Base-by-base conservation (phyloP, 2,329 filamentous ascomycete genomes). In the Xenoacremonium recifei region DNA sequence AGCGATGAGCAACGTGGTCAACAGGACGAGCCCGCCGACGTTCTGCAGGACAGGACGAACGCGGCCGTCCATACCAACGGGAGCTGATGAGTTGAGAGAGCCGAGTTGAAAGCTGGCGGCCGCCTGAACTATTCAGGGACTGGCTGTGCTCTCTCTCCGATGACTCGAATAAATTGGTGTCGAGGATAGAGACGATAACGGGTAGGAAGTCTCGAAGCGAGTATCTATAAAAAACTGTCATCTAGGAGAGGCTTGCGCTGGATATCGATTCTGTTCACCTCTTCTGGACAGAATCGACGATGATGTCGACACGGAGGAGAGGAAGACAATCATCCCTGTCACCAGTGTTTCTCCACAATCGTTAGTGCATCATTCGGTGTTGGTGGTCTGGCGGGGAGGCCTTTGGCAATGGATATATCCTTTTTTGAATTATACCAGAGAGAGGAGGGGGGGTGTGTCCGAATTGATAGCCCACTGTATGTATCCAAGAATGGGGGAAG, bases 21-120 rank as follows among this genome's bases (percentile, higher is more conserved):
- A 23, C 58, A 54, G 18, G 51, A 53, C 12, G 58, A 50, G 38
- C 60, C 58, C 6, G 55, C 48, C 34, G 51, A 53, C 38, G 60
- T 62, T 40, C 59, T 65, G 40, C 59, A 62, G 53, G 65, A 69
- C 45, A 60, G 58, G 49, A 61, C 58, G 13, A 64, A 64, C 43
- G 51, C 61, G 16, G 56, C 60, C 46, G 55, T 58, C 39, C 20
- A 37, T 13, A 5, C 51, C 30, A 32, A 45, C 34, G 63, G 63
- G 46, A 62, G 67, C 42, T 58, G 55, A 12, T 66, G 62, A 46
- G 54, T 27, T 64, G 66, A 45, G 41, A 58, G 18, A 71, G 72
- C 30, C 69, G 69, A 17, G 39, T 42, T 19, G 60, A 33, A 9
- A 31, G 25, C 12, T 49, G 45, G 45, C n/a, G 46, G 27, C 33